Base-by-base conservation (phyloP, 805 yeast genomes). In the Ogataea naganishii region DNA sequence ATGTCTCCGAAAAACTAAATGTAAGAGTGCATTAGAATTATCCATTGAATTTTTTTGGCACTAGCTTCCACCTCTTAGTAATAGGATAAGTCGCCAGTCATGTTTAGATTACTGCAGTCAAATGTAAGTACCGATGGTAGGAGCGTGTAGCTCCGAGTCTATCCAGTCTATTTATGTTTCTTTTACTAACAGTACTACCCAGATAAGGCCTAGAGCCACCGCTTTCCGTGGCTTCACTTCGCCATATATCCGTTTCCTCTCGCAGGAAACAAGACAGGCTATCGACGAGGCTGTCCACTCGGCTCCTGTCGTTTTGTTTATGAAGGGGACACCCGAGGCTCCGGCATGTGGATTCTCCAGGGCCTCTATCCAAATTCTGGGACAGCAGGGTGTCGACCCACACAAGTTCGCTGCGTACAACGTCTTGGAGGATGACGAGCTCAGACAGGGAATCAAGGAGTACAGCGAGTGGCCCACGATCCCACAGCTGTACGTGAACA, bases 281-380 rank as follows among this genome's bases (percentile, higher is more conserved):
- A 88, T 92, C 36, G 85, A 82, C 44, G 67, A 72, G 25, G 97
- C 97, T 2, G 80, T 92, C 16, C 63, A 60, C 4, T 78, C 94
- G 6, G 92, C 97, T 1, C 95, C 95, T 7, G 97, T 92, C 14
- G 98, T 92, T 7, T 65, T 92, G 25, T 92, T 92, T 62, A 92
- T 92, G 98, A 92, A 92, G 60, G 98, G 98, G 12, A 89, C 96
- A 3, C 98, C 98, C 12, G 94, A 89, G 48, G 86, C 81, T 36
- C 98, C 98, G 23, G 94, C 85, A 46, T 92, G 99, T 64, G 98
- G 99, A 1, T 92, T 92, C 49, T 86, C 96, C 9, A 74, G 95
- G 51, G 94, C 95, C 32, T 82, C 97, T 9, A 88, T 92, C 44
- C 92, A 84, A 51, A 71, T 88, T 30, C 68, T 92, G 36, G 97